Conservation (phyloP, 2,329 filamentous ascomycete species). For the Aspergillus versicolor region DNA sequence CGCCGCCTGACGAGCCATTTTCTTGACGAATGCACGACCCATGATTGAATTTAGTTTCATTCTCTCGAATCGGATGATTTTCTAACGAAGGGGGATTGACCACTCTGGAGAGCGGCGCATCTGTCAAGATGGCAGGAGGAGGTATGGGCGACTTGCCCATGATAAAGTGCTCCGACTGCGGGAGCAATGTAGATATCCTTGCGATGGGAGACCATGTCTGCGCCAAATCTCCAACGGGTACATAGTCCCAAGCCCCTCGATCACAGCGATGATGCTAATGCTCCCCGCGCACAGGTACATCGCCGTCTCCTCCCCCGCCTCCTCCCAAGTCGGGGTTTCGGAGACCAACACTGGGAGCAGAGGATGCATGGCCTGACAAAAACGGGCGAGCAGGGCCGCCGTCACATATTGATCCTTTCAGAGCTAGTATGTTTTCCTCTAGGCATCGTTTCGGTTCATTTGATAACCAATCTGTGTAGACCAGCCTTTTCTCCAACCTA, state of each 20-base stretch:
- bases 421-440: constrained; percentile 56
- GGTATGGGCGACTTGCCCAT: constrained; percentile 72
- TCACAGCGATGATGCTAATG: constrained; percentile 4
- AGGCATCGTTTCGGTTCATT: not conserved
- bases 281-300: constrained; percentile 4
- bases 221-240: constrained; percentile 34
- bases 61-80: constrained; percentile 15
- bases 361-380: constrained; percentile 31
- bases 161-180: constrained; percentile 85
- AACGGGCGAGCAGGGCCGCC: constrained; percentile 49
- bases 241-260: too few species aligned
- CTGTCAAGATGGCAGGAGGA: constrained; percentile 35
- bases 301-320: constrained; percentile 24
- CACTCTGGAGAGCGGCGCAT: constrained; percentile 42
- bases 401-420: constrained; percentile 56
- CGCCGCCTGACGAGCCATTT: not conserved
- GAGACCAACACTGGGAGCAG: constrained; percentile 22
- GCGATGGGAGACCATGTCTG: constrained; percentile 85
- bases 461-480: constrained; percentile 28
- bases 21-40: constrained; percentile 5
- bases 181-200: constrained; percentile 75
- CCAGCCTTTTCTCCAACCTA: constrained; percentile 45
- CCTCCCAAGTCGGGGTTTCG: constrained; percentile 28
- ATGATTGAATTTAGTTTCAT: constrained; percentile 9
- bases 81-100: constrained; percentile 7